phyloP scores from a whole-genome alignment of 1,139 yeast species.

The Suhomyces chickasaworum region DNA sequence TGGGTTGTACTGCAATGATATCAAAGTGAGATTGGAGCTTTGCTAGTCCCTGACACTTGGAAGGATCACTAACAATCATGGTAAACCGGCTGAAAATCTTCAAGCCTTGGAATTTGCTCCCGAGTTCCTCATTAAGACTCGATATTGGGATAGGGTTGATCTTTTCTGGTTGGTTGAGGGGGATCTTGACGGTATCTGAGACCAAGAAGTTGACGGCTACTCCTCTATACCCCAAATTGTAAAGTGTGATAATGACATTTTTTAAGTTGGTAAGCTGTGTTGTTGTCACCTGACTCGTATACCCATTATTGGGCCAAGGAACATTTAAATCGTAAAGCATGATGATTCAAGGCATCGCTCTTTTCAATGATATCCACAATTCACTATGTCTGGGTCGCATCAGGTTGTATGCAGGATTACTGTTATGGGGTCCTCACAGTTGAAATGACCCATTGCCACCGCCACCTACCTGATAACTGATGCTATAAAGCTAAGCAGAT shows the following conservation, averaged over 20 bases:
- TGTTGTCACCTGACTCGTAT: conserved; percentile 40
- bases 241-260: conserved; percentile 55
- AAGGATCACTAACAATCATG: conserved; percentile 70
- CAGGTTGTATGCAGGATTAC: no score
- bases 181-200: conserved; percentile 59
- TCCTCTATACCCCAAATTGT: conserved; percentile 68
- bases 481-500: background rate
- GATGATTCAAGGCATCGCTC: conserved; percentile 1
- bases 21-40: conserved; percentile 69
- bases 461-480: background rate
- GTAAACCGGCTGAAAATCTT: conserved; percentile 75
- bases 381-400: no score
- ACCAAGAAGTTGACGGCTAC: conserved; percentile 72
- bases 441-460: conserved; percentile 3
- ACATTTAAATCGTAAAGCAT: conserved; percentile 72
- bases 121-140: conserved; percentile 24
- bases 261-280: conserved; percentile 47
- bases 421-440: background rate
- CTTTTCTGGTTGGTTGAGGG: conserved; percentile 37
- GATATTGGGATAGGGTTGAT: conserved; percentile 43
- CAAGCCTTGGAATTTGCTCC: conserved; percentile 38
- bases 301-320: conserved; percentile 71
- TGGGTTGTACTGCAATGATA: conserved; percentile 78
- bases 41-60: conserved; percentile 71
- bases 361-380: background rate